Evolutionary conservation across 129 eudicot genomes (phyloP).

Genomic region (Erigeron canadensis): DNA sequence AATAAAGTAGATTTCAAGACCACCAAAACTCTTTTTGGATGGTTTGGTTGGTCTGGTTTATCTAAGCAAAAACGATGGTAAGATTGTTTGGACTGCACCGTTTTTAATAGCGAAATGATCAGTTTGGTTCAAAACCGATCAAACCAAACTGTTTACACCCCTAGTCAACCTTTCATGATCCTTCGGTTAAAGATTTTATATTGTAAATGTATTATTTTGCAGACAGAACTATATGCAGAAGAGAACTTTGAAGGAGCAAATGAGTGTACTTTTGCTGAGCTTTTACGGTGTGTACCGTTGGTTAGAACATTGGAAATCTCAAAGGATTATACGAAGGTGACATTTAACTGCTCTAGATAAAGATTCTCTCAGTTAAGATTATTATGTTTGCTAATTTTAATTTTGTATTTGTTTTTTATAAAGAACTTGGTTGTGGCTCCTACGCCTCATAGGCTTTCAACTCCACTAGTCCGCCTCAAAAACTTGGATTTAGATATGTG

Average conservation of each 20-base stretch:
- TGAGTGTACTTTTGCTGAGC: neutral
- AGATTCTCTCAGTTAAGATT: neutral
- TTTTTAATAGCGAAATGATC: no score
- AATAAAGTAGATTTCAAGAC: no score
- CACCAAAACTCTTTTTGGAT: no score
- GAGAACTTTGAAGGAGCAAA: neutral
- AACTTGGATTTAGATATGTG: slow-evolving; percentile 2
- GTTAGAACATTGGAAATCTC: neutral
- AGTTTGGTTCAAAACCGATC: no score
- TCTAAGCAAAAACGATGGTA: no score
- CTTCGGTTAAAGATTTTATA: neutral
- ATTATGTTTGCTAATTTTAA: neutral
- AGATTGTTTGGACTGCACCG: no score
- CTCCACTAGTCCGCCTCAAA: slow-evolving; percentile 8
- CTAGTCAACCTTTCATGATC: no score
- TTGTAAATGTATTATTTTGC: neutral
- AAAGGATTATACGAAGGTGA: neutral
- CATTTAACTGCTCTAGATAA: neutral
- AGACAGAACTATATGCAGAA: no score
- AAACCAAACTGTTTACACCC: no score
- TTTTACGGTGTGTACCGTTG: slow-evolving; percentile 1
- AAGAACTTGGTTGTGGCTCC: slow-evolving; percentile 16
- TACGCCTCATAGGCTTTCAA: slow-evolving; percentile 13
- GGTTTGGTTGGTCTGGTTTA: no score
- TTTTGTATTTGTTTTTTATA: neutral